Conservation (phyloP, 495 filamentous ascomycete species). For the Letharia lupina region DNA sequence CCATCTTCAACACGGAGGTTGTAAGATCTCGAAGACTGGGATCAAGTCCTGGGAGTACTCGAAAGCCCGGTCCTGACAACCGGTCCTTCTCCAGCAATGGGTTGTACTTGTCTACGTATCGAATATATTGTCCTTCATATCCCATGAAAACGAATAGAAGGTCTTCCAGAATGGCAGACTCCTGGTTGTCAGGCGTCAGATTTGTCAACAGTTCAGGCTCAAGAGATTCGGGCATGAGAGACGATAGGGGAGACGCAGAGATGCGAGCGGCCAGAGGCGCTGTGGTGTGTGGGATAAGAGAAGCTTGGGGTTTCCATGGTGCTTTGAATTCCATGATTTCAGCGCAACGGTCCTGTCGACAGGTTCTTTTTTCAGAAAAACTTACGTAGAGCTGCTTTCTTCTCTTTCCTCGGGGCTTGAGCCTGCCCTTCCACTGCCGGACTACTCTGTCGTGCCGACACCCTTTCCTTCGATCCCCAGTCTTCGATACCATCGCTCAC, state of each 20-base stretch:
- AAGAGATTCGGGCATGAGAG: conserved; percentile 58
- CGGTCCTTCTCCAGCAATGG: conserved; percentile 77
- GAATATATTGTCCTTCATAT: conserved; percentile 95
- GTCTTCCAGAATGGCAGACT: conserved; percentile 80
- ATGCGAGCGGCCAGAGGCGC: conserved; percentile 82
- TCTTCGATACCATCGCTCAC: conserved; percentile 36
- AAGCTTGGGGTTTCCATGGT: conserved; percentile 77
- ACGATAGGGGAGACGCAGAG: conserved; percentile 73
- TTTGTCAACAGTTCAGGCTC: conserved; percentile 64
- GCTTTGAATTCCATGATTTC: conserved; percentile 32
- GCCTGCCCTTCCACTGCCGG: conserved; percentile 10
- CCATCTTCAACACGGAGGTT: conserved; percentile 85
- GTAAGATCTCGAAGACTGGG: conserved; percentile 85
- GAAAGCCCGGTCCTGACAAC: conserved; percentile 69
- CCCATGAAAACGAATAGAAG: conserved; percentile 95
- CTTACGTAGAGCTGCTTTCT: conserved; percentile 30
- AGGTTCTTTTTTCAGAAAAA: conserved; percentile 19
- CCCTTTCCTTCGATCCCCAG: conserved; percentile 56
- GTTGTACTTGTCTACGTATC: conserved; percentile 73
- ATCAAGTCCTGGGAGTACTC: conserved; percentile 74
- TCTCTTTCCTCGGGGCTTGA: conserved; percentile 31
- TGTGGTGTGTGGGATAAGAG: conserved; percentile 71
- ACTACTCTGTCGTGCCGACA: conserved; percentile 30
- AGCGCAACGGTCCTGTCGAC: conserved; percentile 17
- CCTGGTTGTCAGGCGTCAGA: conserved; percentile 70